These are phyloP conservation scores for Comarum palustre DNA, from an alignment of 306 rosid species.

Conservation along the genomic window DNA sequence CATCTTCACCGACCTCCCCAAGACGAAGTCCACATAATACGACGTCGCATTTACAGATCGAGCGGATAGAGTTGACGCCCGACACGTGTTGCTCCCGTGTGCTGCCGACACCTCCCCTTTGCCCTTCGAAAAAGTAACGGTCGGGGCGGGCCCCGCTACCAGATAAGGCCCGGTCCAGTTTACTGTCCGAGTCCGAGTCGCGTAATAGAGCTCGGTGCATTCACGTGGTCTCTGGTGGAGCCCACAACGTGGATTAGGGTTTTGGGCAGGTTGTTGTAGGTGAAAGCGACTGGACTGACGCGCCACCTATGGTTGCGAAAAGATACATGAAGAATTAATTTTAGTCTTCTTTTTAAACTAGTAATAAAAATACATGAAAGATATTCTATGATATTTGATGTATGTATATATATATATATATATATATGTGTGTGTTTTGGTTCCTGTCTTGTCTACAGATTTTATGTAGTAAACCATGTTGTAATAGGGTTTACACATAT, in stretches of 20 bases:
- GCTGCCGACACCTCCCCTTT: constrained; percentile 4
- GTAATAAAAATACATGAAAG: too few species aligned
- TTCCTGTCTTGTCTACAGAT: too few species aligned
- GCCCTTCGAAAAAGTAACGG: neutral
- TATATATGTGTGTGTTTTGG: too few species aligned
- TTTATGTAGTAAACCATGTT: too few species aligned
- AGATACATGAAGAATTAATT: too few species aligned
- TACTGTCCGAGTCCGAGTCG: neutral
- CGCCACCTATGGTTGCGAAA: neutral
- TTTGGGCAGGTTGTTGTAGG: neutral
- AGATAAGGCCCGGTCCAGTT: neutral
- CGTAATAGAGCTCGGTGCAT: neutral
- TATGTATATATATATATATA: too few species aligned
- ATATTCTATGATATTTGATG: too few species aligned
- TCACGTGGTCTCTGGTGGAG: neutral
- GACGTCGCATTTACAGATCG: neutral
- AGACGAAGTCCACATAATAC: neutral
- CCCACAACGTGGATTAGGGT: neutral
- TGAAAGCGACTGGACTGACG: neutral
- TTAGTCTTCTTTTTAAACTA: too few species aligned
- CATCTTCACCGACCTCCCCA: neutral
- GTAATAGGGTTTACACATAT: too few species aligned
- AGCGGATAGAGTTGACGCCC: neutral
- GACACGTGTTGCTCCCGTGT: neutral
- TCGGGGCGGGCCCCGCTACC: neutral